Base-by-base conservation (phyloP, 192 early-diverging fungal species). In the Coemansia sp. region DNA sequence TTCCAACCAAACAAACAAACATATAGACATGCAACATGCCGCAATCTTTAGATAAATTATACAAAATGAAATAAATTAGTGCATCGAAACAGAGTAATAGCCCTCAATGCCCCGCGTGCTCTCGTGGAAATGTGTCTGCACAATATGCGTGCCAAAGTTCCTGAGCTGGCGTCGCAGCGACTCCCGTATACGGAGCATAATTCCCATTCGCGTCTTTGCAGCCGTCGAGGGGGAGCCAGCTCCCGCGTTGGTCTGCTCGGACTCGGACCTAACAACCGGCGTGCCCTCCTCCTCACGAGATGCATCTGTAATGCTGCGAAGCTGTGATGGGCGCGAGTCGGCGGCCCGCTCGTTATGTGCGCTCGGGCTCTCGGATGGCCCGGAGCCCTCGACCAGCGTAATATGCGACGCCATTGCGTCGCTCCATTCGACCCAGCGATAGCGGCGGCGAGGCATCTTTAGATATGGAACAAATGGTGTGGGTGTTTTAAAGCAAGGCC, bases 361-460 rank as follows among this genome's bases (percentile, higher is more conserved):
- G n/a, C n/a, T n/a, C n/a, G n/a, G n/a, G n/a, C n/a, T n/a, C n/a
- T 9, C 42, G 23, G 23, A 22, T 42, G 60, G 6, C 18, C 3
- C 16, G 48, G 30, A 12, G 31, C n/a, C 18, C 12, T 71, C 76
- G 16, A 79, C 61, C 2, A 79, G 64, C 8, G 76, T 79, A 5
- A 53, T 31, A 32, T 67, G 58, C 11, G 75, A 71, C 42, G 66
- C 60, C 74, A 77, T 71, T 2, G 74, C 63, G 50, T 54, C 64
- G 3, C 61, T 51, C 75, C 75, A 78, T 42, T 71, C 75, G 11
- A 71, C 52, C 11, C 75, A 62, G 40, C 54, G 57, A 50, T 62
- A 61, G 49, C 74, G 74, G 38, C 49, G 74, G 30, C 74, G 54
- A 35, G 74, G 60, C 74, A 77, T 77, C 18, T 44, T 4, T 31